Percentiles rank a stretch among this genome's conserved stretches.
Conservation (phyloP, 2,329 filamentous ascomycete species). For the Pseudopyricularia cyperi region DNA sequence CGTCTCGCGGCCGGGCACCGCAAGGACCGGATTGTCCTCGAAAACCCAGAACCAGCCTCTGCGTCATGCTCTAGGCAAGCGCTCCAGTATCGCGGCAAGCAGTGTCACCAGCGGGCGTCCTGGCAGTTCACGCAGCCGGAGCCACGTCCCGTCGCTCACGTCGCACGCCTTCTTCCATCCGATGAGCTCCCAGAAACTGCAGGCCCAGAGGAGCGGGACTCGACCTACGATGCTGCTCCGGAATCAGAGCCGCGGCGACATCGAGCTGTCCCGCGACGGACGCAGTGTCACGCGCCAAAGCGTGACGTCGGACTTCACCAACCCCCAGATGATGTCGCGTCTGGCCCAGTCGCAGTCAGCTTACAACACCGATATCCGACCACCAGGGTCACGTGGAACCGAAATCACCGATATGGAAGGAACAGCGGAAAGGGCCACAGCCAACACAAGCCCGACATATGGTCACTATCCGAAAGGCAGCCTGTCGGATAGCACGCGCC, state of each 20-base stretch:
- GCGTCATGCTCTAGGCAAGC: conserved; percentile 34
- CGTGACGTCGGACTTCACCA: conserved; percentile 40
- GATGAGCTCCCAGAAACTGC: conserved; percentile 90
- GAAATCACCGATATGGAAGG: conserved; percentile 62
- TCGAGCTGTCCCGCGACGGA: conserved; percentile 1
- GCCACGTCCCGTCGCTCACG: conserved; percentile 79
- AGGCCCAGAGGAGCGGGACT: conserved; percentile 64
- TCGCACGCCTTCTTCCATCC: conserved; percentile 89
- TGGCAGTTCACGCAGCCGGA: conserved; percentile 59
- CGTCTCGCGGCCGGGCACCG: conserved; percentile 40
- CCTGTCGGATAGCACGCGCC: conserved; percentile 65
- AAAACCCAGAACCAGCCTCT: conserved; percentile 37
- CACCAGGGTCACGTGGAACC: conserved; percentile 65
- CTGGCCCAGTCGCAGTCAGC: conserved; percentile 14
- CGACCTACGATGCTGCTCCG: conserved; percentile 29
- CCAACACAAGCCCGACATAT: conserved; percentile 59
- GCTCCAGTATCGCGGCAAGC: conserved; percentile 22
- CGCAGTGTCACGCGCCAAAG: conserved; percentile 18
- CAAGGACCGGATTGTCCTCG: conserved; percentile 38
- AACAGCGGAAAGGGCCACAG: conserved; percentile 55
- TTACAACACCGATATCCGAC: conserved; percentile 37
- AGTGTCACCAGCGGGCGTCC: conserved; percentile 36
- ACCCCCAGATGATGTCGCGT: conserved; percentile 20
- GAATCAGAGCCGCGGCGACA: conserved; percentile 15
- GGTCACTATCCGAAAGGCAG: conserved; percentile 46